A percentile compares a stretch with the other conserved stretches of the same genome.
Evolutionary conservation across 2,329 filamentous ascomycete genomes (phyloP).

Genomic region (Simplicillium aogashimaense): DNA sequence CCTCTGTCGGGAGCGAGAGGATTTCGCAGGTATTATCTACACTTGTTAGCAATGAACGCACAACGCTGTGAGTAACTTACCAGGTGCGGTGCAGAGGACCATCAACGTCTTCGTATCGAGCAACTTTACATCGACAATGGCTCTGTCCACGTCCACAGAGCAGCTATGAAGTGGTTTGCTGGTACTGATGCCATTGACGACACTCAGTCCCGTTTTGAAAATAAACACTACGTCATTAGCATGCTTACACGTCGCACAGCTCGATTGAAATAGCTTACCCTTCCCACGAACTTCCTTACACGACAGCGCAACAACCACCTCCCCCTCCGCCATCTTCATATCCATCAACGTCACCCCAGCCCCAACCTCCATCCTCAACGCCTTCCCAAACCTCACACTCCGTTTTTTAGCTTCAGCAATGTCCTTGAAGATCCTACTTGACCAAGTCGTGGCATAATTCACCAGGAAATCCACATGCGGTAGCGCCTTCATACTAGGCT

Average conservation of each 20-base stretch:
- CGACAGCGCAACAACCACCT: conserved; percentile 30
- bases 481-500: conserved; percentile 38
- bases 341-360: conserved; percentile 41
- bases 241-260: conserved; percentile 51
- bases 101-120: conserved; percentile 52
- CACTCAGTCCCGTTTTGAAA: conserved; percentile 40
- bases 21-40: neutral
- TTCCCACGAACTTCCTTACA: conserved; percentile 23
- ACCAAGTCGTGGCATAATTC: conserved; percentile 45
- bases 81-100: conserved; percentile 38
- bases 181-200: conserved; percentile 50
- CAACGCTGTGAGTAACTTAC: conserved; percentile 14
- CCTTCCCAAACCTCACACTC: conserved; percentile 56
- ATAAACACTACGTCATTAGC: conserved; percentile 42
- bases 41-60: neutral
- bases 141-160: conserved; percentile 29
- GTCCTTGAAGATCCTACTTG: conserved; percentile 51
- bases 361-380: conserved; percentile 33
- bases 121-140: conserved; percentile 57
- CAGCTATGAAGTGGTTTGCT: conserved; percentile 26
- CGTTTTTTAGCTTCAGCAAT: conserved; percentile 61
- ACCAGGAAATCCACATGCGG: conserved; percentile 56
- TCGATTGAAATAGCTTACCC: conserved; percentile 20
- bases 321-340: conserved; percentile 39
- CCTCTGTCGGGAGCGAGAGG: no score